Base-by-base conservation (phyloP, 257 asterid genomes). In the Rubia yunnanensis region DNA sequence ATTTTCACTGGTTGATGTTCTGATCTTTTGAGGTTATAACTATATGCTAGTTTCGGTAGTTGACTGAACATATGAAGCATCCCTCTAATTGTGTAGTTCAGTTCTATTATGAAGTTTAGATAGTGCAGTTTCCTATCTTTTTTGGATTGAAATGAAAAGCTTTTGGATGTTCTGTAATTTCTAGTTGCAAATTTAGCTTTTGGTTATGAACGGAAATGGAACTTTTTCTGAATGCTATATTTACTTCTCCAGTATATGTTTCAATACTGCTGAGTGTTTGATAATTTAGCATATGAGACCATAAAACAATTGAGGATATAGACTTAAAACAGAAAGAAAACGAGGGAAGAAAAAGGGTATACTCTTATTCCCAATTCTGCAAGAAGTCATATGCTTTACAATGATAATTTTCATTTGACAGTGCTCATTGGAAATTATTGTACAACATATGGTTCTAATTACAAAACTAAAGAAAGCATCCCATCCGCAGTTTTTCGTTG, bases 1-100 rank as follows among this genome's bases (percentile, higher is more conserved):
- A 53, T 74, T 68, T 57, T 82, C 20, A 73, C 77, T 24, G 71
- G 76, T 30, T 81, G 73, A 69, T 6, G 66, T 30, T 10, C 26
- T 48, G 20, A 10, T 5, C 53, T 52, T 55, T 27, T 38, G 11
- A 57, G 61, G 60, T 11, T 44, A 30, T 31, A 58, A 54, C 17
- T 68, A 27, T 30, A 28, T 59, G 36, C 27, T 60, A 9, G 10
- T 32, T 50, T 10, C 18, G n/a, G 52, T 44, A 15, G 52, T 44
- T 44, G 52, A 20, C 52, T 44, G 52, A 44, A 15, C 46, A 44
- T 15, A 44, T 44, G n/a, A 44, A 44, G 17, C 20, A 44, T 44
- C 52, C 52, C 17, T 14, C 17, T n/a, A 44, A 44, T 32, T 15
- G 23, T n/a, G 50, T 20, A 13, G 24, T 5, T 0, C 17, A 44